phyloP scores from a whole-genome alignment of 805 yeast genomes.

The Candida cerambycidarum region DNA sequence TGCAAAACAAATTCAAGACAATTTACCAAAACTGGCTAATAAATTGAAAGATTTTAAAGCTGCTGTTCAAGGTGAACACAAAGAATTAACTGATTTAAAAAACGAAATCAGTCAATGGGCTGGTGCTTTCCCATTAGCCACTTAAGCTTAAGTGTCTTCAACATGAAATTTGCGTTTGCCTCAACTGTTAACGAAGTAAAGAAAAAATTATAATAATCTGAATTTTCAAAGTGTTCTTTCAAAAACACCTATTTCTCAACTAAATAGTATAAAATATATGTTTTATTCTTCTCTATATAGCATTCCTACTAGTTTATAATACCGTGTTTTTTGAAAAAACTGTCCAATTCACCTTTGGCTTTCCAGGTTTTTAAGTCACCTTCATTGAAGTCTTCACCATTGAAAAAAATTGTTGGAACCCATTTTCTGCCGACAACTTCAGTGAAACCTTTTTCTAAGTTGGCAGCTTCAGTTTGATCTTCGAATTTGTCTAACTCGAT shows the following conservation, averaged over 20 bases:
- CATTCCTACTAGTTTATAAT: slow-evolving; percentile 11
- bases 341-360: slow-evolving; percentile 30
- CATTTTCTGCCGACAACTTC: slow-evolving; percentile 59
- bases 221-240: background rate
- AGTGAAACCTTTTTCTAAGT: slow-evolving; percentile 56
- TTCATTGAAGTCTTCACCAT: slow-evolving; percentile 61
- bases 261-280: slow-evolving; percentile 8
- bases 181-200: slow-evolving; percentile 2
- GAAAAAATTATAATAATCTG: background rate
- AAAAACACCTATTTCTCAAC: slow-evolving; percentile 10
- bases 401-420: slow-evolving; percentile 68
- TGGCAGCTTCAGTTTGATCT: slow-evolving; percentile 48
- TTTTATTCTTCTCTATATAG: slow-evolving; percentile 5
- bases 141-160: slow-evolving; percentile 18
- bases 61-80: slow-evolving; percentile 66
- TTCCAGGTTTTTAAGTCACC: slow-evolving; percentile 43
- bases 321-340: slow-evolving; percentile 29
- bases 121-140: slow-evolving; percentile 69
- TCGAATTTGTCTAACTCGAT: slow-evolving; percentile 60
- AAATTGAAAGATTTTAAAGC: slow-evolving; percentile 95
- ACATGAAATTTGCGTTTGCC: slow-evolving; percentile 1
- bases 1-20: slow-evolving; percentile 72
- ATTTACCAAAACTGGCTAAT: slow-evolving; percentile 89
- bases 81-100: slow-evolving; percentile 60
- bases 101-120: slow-evolving; percentile 89